Conservation (phyloP, 192 early-diverging fungal species). For the Coemansia pectinata region DNA sequence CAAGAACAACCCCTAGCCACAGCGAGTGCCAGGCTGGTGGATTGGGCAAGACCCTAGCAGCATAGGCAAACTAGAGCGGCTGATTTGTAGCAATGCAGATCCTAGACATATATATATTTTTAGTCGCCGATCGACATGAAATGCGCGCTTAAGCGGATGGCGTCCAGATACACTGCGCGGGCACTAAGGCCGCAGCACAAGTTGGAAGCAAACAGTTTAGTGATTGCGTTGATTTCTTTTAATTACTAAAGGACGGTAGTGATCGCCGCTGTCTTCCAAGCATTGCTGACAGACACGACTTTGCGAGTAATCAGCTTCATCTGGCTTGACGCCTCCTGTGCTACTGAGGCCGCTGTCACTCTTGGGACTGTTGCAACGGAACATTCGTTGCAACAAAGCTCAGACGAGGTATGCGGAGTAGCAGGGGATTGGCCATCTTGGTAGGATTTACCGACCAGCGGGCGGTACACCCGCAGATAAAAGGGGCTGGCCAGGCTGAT, state of each 20-base stretch:
- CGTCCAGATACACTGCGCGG: background rate
- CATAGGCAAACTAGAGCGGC: background rate
- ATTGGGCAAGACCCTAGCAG: background rate
- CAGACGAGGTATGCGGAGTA: background rate
- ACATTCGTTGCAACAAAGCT: background rate
- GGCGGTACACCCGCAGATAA: background rate
- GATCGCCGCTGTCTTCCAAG: background rate
- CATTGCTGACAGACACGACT: background rate
- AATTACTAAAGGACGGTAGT: background rate
- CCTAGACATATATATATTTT: background rate
- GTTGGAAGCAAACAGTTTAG: background rate
- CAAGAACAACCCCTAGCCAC: constrained; percentile 47
- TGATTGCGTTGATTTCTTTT: background rate
- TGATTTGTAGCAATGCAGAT: background rate
- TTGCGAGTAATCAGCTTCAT: too few relatives aligned
- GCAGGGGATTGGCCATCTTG: background rate
- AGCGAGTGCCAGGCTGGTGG: background rate
- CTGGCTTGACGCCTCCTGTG: background rate
- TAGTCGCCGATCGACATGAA: background rate
- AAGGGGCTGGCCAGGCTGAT: background rate
- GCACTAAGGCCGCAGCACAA: background rate
- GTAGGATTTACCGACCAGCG: background rate
- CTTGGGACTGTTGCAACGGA: background rate
- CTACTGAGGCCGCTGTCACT: background rate
- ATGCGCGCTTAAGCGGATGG: background rate